phyloP scores from a whole-genome alignment of 257 asterid genomes.

The Striga asiatica region DNA sequence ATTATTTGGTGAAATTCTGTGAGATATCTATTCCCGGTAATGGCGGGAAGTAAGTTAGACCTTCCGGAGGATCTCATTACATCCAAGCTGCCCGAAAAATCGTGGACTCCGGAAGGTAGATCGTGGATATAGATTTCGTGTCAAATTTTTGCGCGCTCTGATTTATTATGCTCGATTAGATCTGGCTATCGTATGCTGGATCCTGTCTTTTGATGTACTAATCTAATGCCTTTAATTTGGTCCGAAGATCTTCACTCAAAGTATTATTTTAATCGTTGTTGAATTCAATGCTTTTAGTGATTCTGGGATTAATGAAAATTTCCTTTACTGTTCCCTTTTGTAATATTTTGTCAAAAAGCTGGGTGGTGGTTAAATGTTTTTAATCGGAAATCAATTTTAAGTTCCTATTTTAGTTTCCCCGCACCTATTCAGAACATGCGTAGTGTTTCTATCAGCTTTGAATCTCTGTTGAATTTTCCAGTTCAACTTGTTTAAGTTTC shows the following conservation, averaged over 20 bases:
- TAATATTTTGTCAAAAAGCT: neutral
- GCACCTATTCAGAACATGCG: neutral
- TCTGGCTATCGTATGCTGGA: conserved; percentile 13
- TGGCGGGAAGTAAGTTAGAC: conserved; percentile 73
- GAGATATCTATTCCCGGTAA: conserved; percentile 26
- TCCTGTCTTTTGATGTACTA: conserved; percentile 24
- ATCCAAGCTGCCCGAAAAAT: conserved; percentile 57
- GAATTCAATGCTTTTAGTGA: conserved; percentile 8
- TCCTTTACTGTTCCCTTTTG: neutral
- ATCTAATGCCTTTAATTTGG: conserved; percentile 26
- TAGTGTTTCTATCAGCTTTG: neutral
- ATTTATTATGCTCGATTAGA: conserved; percentile 17
- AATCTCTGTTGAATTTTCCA: conserved; percentile 2
- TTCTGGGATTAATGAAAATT: conserved; percentile 5
- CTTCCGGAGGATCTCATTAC: conserved; percentile 66
- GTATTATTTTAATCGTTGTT: no score
- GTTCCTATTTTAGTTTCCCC: neutral
- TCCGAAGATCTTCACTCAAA: conserved; percentile 20
- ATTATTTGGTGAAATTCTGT: conserved; percentile 10
- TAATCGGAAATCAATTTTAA: neutral
- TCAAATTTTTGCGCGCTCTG: conserved; percentile 7
- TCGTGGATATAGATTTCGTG: neutral
- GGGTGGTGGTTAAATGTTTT: neutral
- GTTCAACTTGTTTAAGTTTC: neutral
- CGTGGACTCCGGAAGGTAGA: conserved; percentile 69